These are phyloP conservation scores for Esteya vermicola DNA, from an alignment of 2,329 filamentous ascomycete genomes.

Conservation along the genomic window DNA sequence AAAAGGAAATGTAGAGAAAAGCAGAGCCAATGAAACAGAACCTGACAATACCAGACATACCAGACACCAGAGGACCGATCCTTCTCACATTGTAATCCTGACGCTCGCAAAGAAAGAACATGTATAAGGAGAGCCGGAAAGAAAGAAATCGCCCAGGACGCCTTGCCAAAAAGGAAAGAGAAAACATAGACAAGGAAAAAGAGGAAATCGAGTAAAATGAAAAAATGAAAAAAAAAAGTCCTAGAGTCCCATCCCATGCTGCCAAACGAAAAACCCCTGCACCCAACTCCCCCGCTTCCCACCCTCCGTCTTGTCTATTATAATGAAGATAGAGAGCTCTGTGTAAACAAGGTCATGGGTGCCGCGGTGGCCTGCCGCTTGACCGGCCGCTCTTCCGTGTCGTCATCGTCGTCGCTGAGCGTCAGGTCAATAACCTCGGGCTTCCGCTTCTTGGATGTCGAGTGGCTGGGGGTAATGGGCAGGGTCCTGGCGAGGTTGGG, in stretches of 20 bases:
- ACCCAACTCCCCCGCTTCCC: too few species aligned
- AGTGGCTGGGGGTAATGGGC: conserved; percentile 4
- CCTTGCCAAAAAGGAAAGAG: too few species aligned
- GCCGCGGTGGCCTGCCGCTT: conserved; percentile 27
- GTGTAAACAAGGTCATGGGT: too few species aligned
- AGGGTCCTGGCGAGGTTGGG: background rate
- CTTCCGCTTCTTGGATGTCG: conserved; percentile 26
- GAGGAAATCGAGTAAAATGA: background rate
- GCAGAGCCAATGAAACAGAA: background rate
- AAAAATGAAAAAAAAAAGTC: too few species aligned
- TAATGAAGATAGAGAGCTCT: too few species aligned
- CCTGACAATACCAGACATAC: background rate
- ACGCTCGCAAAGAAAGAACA: too few species aligned
- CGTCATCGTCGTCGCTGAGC: conserved; percentile 38
- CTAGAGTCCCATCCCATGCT: too few species aligned
- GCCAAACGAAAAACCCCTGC: background rate
- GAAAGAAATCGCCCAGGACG: too few species aligned
- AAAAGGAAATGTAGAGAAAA: background rate
- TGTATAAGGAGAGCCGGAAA: too few species aligned
- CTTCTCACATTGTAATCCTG: background rate
- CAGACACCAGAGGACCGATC: background rate
- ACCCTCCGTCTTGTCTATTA: too few species aligned
- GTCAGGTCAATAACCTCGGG: conserved; percentile 46
- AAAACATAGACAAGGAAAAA: background rate
- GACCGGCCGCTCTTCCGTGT: conserved; percentile 21